These are phyloP conservation scores for Adenanthera pavonina DNA, from an alignment of 306 rosid genomes.

Conservation along the genomic window DNA sequence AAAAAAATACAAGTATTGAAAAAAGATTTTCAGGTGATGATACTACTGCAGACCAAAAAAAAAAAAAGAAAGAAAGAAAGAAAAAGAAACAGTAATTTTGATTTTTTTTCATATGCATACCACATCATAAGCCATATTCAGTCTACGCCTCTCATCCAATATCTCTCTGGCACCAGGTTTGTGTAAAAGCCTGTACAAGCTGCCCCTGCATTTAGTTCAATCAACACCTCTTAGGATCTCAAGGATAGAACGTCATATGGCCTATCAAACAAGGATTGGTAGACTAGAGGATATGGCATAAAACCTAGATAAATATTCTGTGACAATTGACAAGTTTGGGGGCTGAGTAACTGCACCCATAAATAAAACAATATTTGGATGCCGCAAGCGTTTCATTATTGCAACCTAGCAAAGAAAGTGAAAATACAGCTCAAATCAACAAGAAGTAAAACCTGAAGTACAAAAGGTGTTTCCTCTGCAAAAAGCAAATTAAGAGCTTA, in stretches of 20 bases:
- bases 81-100: conserved; percentile 22
- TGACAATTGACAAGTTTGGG: conserved; percentile 96
- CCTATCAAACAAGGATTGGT: conserved; percentile 1
- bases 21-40: conserved; percentile 10
- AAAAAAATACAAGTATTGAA: conserved; percentile 34
- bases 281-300: conserved; percentile 22
- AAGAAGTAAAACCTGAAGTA: conserved; percentile 19
- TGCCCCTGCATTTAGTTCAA: conserved; percentile 78
- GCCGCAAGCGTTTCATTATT: conserved; percentile 91
- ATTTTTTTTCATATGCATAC: conserved; percentile 56
- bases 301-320: conserved; percentile 97
- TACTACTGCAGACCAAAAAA: conserved; percentile 28
- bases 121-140: conserved; percentile 96
- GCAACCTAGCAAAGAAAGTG: conserved; percentile 69
- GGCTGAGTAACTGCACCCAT: conserved; percentile 99
- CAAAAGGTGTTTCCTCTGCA: conserved; percentile 1
- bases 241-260: conserved; percentile 23
- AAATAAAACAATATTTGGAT: conserved; percentile 95
- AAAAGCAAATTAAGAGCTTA: conserved; percentile 34
- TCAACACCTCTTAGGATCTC: conserved; percentile 36
- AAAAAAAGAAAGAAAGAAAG: neutral
- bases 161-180: conserved; percentile 79
- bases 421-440: conserved; percentile 41
- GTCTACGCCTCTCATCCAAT: conserved; percentile 90
- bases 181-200: conserved; percentile 93